Evolutionary conservation across 2,329 filamentous ascomycete species (phyloP).

Genomic region (Penicillium sp.): DNA sequence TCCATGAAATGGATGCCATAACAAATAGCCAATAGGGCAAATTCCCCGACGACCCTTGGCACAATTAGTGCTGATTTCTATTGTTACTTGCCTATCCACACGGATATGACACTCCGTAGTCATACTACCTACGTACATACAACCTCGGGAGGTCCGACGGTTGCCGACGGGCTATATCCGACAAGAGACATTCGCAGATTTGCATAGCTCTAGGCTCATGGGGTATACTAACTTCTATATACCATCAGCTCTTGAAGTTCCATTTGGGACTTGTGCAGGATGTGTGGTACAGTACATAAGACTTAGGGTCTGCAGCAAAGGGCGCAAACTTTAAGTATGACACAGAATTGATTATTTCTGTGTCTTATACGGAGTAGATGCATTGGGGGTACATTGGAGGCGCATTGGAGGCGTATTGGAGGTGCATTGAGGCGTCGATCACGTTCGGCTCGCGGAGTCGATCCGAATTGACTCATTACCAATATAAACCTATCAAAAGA

Average conservation of each 20-base stretch:
- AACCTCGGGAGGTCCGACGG: conserved; percentile 1
- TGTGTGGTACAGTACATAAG: not conserved
- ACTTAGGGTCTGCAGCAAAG: not conserved
- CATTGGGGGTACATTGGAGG: not conserved
- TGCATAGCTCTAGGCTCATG: not conserved
- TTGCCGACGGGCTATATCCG: not conserved
- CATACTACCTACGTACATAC: not conserved
- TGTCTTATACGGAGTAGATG: not conserved
- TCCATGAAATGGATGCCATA: no score
- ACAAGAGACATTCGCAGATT: not conserved
- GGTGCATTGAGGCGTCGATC: conserved; percentile 1
- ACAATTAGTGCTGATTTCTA: not conserved
- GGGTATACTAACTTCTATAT: no score
- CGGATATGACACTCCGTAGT: not conserved
- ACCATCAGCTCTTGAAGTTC: not conserved
- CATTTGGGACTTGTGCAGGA: not conserved
- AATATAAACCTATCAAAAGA: not conserved
- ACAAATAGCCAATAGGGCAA: no score
- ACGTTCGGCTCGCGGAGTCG: not conserved
- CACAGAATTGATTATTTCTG: not conserved
- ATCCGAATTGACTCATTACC: conserved; percentile 1
- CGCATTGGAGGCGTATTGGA: not conserved
- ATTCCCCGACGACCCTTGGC: no score
- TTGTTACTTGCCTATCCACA: not conserved
- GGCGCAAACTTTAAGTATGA: conserved; percentile 7